Evolutionary conservation across 768 basidiomycete species (phyloP).

Genomic region (Leccinum disarticulatum): DNA sequence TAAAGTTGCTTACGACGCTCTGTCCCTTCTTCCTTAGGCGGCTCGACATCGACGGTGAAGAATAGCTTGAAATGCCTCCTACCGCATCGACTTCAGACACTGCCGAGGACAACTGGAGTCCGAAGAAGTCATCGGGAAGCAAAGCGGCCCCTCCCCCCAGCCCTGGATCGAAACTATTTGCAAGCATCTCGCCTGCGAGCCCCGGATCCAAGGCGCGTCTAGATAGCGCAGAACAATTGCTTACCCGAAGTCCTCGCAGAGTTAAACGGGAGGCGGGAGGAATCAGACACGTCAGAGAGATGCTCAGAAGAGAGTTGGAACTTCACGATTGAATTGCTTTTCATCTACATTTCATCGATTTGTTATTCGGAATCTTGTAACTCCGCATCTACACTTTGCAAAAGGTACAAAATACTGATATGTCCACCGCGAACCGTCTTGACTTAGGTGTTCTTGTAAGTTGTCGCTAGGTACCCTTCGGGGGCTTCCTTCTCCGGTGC

Average conservation of each 20-base stretch:
- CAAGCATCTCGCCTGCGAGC: conserved; percentile 39
- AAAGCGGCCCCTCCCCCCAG: conserved; percentile 33
- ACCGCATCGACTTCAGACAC: conserved; percentile 19
- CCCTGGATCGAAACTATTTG: conserved; percentile 38
- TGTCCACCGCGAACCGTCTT: conserved; percentile 50
- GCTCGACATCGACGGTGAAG: conserved; percentile 57
- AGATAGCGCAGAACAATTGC: conserved; percentile 59
- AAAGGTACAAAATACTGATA: conserved; percentile 42
- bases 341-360: conserved; percentile 28
- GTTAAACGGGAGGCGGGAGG: conserved; percentile 73
- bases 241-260: conserved; percentile 67
- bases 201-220: conserved; percentile 51
- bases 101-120: conserved; percentile 29
- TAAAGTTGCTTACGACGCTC: conserved; percentile 60
- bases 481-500: conserved; percentile 41
- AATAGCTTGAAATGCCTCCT: conserved; percentile 52
- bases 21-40: conserved; percentile 81
- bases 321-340: conserved; percentile 47
- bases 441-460: conserved; percentile 44
- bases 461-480: no score
- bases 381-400: conserved; percentile 38
- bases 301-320: conserved; percentile 77
- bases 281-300: conserved; percentile 76
- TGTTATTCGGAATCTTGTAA: conserved; percentile 22
- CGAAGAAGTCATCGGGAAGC: conserved; percentile 36